Evolutionary conservation across 257 asterid species (phyloP).

Genomic region (Solanum medicagineum): DNA sequence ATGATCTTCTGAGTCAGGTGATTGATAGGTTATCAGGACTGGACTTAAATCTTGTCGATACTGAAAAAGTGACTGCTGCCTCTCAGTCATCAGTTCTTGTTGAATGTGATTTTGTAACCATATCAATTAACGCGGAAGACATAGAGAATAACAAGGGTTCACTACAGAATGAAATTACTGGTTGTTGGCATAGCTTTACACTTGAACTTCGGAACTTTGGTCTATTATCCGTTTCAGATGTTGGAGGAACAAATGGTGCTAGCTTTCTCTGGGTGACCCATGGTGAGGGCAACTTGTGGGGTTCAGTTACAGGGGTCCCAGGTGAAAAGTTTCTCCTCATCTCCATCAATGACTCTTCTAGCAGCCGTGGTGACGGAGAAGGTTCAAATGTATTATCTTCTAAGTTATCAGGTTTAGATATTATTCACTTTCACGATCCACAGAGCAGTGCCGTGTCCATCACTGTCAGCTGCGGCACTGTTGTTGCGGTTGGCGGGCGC

Average conservation of each 20-base stretch:
- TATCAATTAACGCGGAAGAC: constrained; percentile 36
- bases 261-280: constrained; percentile 63
- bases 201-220: constrained; percentile 59
- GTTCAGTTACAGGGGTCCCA: constrained; percentile 50
- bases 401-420: constrained; percentile 59
- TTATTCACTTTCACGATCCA: constrained; percentile 55
- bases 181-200: constrained; percentile 70
- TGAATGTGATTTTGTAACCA: constrained; percentile 52
- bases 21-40: constrained; percentile 25
- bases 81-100: constrained; percentile 58
- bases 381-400: constrained; percentile 76
- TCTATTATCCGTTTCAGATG: constrained; percentile 57
- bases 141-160: constrained; percentile 32
- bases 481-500: constrained; percentile 86
- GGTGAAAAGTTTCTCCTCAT: constrained; percentile 62
- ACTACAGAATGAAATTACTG: constrained; percentile 60
- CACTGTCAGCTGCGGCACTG: constrained; percentile 60
- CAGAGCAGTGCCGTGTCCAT: constrained; percentile 46
- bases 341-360: constrained; percentile 58
- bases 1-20: constrained; percentile 42
- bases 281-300: constrained; percentile 78
- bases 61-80: constrained; percentile 22
- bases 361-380: constrained; percentile 95
- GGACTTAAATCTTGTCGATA: constrained; percentile 26
- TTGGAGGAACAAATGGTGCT: constrained; percentile 63